These are phyloP conservation scores for Podaxis mareebaensis DNA, from an alignment of 768 basidiomycete genomes.

Conservation along the genomic window DNA sequence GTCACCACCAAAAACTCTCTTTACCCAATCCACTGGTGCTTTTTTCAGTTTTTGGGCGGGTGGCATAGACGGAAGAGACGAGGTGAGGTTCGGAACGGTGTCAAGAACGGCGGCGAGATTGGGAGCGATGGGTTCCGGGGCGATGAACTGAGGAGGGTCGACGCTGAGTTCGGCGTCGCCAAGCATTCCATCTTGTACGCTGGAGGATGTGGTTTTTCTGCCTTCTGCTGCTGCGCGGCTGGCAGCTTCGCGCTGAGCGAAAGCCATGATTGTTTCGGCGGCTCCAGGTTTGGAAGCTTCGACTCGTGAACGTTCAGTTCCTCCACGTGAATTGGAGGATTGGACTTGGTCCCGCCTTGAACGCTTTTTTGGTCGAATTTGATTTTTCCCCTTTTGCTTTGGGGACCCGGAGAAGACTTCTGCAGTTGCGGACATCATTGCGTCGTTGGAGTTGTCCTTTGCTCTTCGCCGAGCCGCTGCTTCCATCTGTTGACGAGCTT, in stretches of 20 bases:
- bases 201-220: not conserved
- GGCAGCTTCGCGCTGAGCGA: conserved; percentile 1
- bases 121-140: conserved; percentile 24
- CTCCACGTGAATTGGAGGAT: not conserved
- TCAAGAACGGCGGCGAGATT: conserved; percentile 28
- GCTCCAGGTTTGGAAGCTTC: not conserved
- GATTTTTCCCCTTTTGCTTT: not conserved
- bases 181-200: not conserved
- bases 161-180: conserved; percentile 22
- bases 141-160: conserved; percentile 24
- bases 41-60: not conserved
- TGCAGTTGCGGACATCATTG: not conserved
- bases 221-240: not conserved
- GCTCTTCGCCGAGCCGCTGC: conserved; percentile 2
- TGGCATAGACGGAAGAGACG: conserved; percentile 19
- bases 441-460: not conserved
- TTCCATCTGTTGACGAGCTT: conserved; percentile 12
- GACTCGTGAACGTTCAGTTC: conserved; percentile 9
- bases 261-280: conserved; percentile 11
- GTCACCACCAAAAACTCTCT: conserved; percentile 9
- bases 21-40: not conserved
- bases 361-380: not conserved
- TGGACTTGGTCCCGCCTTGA: not conserved
- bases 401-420: not conserved
- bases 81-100: conserved; percentile 4